Conservation (phyloP, 1,284 basidiomycete genomes). For the Boletus sp. region DNA sequence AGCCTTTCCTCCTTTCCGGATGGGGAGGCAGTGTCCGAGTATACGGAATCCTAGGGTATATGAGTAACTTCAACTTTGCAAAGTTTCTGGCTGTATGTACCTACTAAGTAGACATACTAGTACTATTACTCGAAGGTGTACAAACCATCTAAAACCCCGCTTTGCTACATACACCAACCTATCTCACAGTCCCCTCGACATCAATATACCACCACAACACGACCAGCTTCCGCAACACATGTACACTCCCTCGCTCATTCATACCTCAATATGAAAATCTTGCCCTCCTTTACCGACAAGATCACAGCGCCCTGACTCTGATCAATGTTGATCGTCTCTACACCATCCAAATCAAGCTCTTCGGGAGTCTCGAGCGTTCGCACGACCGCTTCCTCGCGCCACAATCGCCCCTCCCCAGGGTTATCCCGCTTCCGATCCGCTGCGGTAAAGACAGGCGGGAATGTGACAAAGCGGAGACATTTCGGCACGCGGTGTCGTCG, state of each 20-base stretch:
- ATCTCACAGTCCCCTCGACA: neutral
- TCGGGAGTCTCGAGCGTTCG: constrained; percentile 61
- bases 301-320: constrained; percentile 74
- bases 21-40: neutral
- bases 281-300: constrained; percentile 62
- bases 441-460: constrained; percentile 51
- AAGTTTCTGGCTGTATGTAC: neutral
- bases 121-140: constrained; percentile 6
- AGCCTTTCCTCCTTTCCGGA: neutral
- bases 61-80: neutral
- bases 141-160: neutral
- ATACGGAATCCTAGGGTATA: neutral
- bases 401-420: constrained; percentile 12
- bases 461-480: constrained; percentile 64
- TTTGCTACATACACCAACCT: neutral
- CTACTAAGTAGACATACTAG: neutral
- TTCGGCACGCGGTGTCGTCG: constrained; percentile 42
- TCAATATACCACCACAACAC: neutral
- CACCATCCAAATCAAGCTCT: constrained; percentile 59
- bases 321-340: constrained; percentile 76
- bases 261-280: constrained; percentile 70
- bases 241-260: constrained; percentile 38
- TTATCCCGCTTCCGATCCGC: constrained; percentile 30
- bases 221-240: neutral
- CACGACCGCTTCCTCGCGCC: constrained; percentile 46